Conservation (phyloP, 1,139 yeast genomes). For the Magnusiomyces fungicola region DNA sequence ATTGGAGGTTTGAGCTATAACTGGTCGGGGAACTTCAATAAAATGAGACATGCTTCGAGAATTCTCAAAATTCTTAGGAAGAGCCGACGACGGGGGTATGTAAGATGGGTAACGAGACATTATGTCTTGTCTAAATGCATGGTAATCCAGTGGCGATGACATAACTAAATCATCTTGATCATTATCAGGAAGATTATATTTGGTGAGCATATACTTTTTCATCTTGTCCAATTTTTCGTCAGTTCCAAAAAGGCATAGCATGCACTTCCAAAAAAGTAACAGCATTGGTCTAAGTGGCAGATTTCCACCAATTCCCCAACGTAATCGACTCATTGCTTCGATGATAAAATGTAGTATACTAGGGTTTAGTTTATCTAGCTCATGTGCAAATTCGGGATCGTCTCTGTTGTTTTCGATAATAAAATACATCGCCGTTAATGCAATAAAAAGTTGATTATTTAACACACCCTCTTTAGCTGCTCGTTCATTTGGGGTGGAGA, state of each 20-base stretch:
- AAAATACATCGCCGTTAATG: slow-evolving; percentile 51
- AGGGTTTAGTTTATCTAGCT: slow-evolving; percentile 31
- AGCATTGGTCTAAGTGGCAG: slow-evolving; percentile 41
- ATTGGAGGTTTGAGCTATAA: slow-evolving; percentile 46
- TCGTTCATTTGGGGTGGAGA: background rate
- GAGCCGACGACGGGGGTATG: slow-evolving; percentile 41
- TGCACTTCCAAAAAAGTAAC: slow-evolving; percentile 49
- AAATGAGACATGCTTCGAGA: slow-evolving; percentile 35
- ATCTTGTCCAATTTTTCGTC: slow-evolving; percentile 37
- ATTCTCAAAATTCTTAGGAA: slow-evolving; percentile 43
- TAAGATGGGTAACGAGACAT: slow-evolving; percentile 68
- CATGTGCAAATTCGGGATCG: slow-evolving; percentile 22
- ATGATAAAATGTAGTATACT: slow-evolving; percentile 41
- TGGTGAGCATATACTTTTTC: slow-evolving; percentile 43
- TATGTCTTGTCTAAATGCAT: slow-evolving; percentile 68
- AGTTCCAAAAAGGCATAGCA: slow-evolving; percentile 63
- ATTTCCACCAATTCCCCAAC: slow-evolving; percentile 40
- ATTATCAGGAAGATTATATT: slow-evolving; percentile 38
- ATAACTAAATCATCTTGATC: slow-evolving; percentile 28
- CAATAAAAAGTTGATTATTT: slow-evolving; percentile 33
- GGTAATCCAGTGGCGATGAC: slow-evolving; percentile 74
- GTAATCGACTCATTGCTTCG: slow-evolving; percentile 55
- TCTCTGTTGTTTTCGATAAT: slow-evolving; percentile 35
- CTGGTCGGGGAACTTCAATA: slow-evolving; percentile 53
- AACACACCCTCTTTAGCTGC: background rate